Conservation (phyloP, 2,329 filamentous ascomycete genomes). For the Triangularia verruculosa region DNA sequence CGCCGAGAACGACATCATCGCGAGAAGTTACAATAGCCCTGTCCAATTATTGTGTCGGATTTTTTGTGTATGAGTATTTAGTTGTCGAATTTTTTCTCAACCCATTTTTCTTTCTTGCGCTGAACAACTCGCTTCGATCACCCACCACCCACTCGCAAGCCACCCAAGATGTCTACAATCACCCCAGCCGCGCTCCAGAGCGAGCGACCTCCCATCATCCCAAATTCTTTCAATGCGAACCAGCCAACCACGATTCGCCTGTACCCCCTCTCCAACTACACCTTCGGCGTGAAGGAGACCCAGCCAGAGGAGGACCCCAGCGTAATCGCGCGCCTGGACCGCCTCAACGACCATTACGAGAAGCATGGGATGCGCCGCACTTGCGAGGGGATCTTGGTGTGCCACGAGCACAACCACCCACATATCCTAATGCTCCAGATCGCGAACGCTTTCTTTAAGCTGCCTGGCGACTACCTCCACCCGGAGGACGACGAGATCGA, state of each 20-base stretch:
- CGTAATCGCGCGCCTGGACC: constrained; percentile 85
- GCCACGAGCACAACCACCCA: constrained; percentile 98
- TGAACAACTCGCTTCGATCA: background rate
- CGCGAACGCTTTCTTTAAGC: constrained; percentile 98
- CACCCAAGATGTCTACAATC: constrained; percentile 72
- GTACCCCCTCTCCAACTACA: constrained; percentile 97
- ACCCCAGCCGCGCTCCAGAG: constrained; percentile 74
- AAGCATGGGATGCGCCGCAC: constrained; percentile 94
- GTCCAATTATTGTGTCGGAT: background rate
- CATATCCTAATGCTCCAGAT: constrained; percentile 99
- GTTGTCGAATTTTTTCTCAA: background rate
- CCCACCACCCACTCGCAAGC: background rate
- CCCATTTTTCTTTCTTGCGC: background rate
- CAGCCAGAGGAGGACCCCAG: constrained; percentile 98
- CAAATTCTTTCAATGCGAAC: constrained; percentile 80
- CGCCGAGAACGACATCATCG: background rate
- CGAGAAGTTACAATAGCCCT: background rate
- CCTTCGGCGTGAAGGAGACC: constrained; percentile 96
- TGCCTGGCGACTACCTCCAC: constrained; percentile 91
- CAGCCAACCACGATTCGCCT: constrained; percentile 88
- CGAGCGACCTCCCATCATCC: constrained; percentile 72
- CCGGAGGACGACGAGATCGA: constrained; percentile 87
- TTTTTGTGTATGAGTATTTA: background rate
- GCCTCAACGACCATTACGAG: constrained; percentile 92
- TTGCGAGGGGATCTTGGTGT: constrained; percentile 94